Conservation (phyloP, 176 grass and related monocot species). For the Aegilops bicornis region DNA sequence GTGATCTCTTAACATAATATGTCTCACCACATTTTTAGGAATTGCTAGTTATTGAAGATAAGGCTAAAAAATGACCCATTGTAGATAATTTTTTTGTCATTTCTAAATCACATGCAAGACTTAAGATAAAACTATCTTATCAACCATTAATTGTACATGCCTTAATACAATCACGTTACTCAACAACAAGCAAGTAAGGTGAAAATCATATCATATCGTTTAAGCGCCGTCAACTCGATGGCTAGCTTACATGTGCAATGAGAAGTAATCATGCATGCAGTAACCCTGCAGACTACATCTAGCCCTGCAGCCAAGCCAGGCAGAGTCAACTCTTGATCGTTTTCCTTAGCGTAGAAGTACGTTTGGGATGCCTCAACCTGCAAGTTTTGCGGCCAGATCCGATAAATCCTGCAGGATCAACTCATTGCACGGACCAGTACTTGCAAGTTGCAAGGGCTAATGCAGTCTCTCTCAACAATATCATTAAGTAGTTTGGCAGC, state of each 20-base stretch:
- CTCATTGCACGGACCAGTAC: background rate
- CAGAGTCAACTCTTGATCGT: background rate
- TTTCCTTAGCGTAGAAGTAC: background rate
- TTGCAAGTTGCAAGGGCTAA: background rate
- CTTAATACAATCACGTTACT: too few relatives aligned
- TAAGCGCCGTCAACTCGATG: background rate
- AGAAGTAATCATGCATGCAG: background rate
- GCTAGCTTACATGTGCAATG: background rate
- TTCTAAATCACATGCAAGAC: too few relatives aligned
- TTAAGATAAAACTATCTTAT: too few relatives aligned
- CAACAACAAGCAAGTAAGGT: too few relatives aligned
- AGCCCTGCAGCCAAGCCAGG: background rate
- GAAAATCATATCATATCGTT: too few relatives aligned
- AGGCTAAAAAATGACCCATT: too few relatives aligned
- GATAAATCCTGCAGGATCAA: background rate
- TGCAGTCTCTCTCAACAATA: background rate
- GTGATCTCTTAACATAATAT: too few relatives aligned
- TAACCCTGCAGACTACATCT: background rate
- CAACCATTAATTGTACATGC: too few relatives aligned
- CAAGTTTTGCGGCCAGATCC: background rate
- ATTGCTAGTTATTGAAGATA: too few relatives aligned
- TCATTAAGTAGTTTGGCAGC: background rate
- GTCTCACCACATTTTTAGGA: too few relatives aligned
- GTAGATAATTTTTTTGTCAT: too few relatives aligned
- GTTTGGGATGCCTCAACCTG: background rate